phyloP scores from a whole-genome alignment of 805 yeast genomes.

The Brettanomyces nanus region DNA sequence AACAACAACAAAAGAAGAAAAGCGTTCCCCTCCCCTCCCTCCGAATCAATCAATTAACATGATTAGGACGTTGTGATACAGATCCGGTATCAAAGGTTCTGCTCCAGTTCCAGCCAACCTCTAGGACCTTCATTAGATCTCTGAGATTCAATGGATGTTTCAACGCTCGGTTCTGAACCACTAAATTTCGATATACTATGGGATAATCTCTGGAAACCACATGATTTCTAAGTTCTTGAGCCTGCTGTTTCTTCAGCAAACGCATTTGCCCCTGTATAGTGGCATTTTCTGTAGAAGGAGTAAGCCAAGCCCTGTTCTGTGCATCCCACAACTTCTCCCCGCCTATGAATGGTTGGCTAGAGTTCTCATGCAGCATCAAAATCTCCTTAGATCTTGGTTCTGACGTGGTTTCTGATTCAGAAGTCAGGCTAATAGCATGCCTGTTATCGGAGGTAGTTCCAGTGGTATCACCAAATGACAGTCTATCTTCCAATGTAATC shows the following conservation, averaged over 20 bases:
- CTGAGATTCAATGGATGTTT: conserved; percentile 63
- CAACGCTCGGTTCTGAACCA: conserved; percentile 60
- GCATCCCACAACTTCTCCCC: conserved; percentile 55
- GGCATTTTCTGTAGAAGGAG: conserved; percentile 25
- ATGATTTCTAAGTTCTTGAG: conserved; percentile 20
- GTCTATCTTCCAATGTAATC: conserved; percentile 5
- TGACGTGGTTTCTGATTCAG: neutral
- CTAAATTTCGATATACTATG: conserved; percentile 59
- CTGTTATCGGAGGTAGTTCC: conserved; percentile 2
- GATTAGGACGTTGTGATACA: too few relatives aligned
- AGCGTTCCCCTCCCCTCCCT: too few relatives aligned
- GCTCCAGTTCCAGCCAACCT: conserved; percentile 78
- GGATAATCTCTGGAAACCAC: conserved; percentile 34
- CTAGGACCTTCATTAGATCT: conserved; percentile 63
- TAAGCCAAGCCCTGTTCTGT: conserved; percentile 62
- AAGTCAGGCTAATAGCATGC: neutral
- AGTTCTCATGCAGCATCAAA: neutral
- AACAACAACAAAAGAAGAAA: too few relatives aligned
- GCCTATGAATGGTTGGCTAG: conserved; percentile 33
- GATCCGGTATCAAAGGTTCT: conserved; percentile 44
- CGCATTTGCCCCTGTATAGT: conserved; percentile 19
- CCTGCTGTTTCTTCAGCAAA: conserved; percentile 14
- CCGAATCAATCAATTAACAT: too few relatives aligned
- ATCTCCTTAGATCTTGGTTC: neutral
- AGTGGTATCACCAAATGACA: conserved; percentile 4